A percentile compares a stretch with the other conserved stretches of the same genome.
These are phyloP conservation scores for Russula dissimulans DNA, from an alignment of 768 basidiomycete genomes.

Conservation along the genomic window DNA sequence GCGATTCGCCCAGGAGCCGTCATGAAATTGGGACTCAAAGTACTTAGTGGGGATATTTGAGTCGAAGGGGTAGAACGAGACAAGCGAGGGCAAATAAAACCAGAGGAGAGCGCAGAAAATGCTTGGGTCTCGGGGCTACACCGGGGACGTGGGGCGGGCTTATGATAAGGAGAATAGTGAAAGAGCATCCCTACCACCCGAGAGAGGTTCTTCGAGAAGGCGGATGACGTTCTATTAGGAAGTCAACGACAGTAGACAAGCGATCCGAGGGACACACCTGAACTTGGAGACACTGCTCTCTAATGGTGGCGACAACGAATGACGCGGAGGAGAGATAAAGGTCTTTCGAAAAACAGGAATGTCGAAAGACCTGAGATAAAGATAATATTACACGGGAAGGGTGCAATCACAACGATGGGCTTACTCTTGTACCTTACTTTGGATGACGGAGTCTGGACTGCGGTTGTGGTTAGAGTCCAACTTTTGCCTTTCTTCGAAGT, in stretches of 20 bases:
- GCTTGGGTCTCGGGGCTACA: background rate
- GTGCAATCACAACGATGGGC: background rate
- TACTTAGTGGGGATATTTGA: background rate
- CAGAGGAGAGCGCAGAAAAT: background rate
- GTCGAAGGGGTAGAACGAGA: background rate
- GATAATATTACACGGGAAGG: background rate
- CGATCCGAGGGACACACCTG: background rate
- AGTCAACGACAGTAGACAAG: background rate
- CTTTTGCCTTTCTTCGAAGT: background rate
- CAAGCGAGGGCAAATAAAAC: background rate
- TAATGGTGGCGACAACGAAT: background rate
- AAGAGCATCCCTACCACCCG: background rate
- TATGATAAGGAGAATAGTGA: background rate
- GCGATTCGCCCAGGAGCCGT: background rate
- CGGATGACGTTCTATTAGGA: background rate
- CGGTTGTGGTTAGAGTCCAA: background rate
- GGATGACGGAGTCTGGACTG: background rate
- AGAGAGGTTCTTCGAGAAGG: constrained; percentile 6
- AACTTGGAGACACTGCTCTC: background rate
- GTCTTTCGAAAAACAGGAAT: background rate
- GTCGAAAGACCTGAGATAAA: background rate
- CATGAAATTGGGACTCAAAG: background rate
- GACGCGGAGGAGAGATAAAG: constrained; percentile 4
- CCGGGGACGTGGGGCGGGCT: background rate
- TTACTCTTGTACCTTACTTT: background rate